Base-by-base conservation (phyloP, 192 early-diverging fungal species). In the Dissophora globulifera region DNA sequence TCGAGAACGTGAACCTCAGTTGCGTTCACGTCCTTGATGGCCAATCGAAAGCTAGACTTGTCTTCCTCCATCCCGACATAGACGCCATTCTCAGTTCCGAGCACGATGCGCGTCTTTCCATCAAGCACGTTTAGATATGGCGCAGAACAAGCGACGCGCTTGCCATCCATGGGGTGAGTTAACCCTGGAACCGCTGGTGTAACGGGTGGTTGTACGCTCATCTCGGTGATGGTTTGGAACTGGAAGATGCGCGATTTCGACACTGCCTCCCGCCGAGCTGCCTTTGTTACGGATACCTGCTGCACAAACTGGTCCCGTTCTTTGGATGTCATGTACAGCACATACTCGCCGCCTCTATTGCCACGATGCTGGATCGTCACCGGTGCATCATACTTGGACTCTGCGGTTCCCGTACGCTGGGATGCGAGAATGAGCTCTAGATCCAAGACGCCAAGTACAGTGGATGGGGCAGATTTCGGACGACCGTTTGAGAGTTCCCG, bases 81-180 rank as follows among this genome's bases (percentile, higher is more conserved):
- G 12, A 98, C 70, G 2, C 96, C 96, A 22, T 83, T 79, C 61
- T 98, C 95, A 0, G 94, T 91, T 16, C 93, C 96, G 41, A 97
- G 58, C 8, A 94, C 76, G 25, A 97, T 79, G 27, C 85, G 67
- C 4, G 84, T 82, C 42, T 83, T 84, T 41, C 83, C 82, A 69
- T 90, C 88, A 50, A 87, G 16, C 1, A 81, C 43, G 79, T 79
- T 45, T 17, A 79, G 20, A 22, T 62, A 58, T 0, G 70, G 56
- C 48, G 70, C 66, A 38, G 45, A 29, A 16, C 67, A 69, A 25
- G 50, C 53, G 9, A 60, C 50, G 4, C 57, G 47, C 41, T 69
- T 69, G 23, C 67, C 67, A 33, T 69, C 67, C 50, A 69, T 29
- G 0, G 62, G 43, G 19, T 47, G 58, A 19, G 22, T 1, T 12